Evolutionary conservation across 441 rosid genomes (phyloP).

Genomic region (Croton setiger): DNA sequence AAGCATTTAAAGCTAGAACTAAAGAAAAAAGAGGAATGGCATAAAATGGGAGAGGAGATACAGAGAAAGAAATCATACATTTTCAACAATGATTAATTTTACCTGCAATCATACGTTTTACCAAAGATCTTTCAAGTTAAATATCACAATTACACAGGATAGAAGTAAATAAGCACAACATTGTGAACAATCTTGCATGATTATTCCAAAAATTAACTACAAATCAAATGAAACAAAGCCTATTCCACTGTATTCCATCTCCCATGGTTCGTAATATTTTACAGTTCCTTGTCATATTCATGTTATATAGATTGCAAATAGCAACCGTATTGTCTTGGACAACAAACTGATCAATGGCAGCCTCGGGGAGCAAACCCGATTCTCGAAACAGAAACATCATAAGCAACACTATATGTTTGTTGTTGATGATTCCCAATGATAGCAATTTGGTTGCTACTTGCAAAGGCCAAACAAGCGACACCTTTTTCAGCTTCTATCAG

Average conservation of each 20-base stretch:
- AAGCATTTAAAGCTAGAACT: too few relatives aligned
- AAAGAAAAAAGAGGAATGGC: too few relatives aligned
- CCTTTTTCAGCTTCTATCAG: conserved; percentile 35
- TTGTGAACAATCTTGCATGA: not conserved
- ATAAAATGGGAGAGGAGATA: too few relatives aligned
- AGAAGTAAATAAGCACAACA: not conserved
- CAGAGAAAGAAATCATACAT: too few relatives aligned
- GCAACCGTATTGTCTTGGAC: not conserved
- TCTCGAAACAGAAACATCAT: conserved; percentile 36
- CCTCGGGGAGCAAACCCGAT: conserved; percentile 39
- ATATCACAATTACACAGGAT: not conserved
- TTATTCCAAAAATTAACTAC: not conserved
- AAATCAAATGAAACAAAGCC: not conserved
- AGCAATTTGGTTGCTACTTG: conserved; percentile 24
- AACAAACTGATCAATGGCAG: conserved; percentile 18
- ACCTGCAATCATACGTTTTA: not conserved
- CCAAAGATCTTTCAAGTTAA: not conserved
- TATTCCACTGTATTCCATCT: not conserved
- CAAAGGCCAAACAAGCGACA: conserved; percentile 43
- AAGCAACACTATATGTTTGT: conserved; percentile 35
- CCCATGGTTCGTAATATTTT: not conserved
- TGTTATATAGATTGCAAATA: not conserved
- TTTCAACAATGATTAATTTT: not conserved
- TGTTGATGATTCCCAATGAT: conserved; percentile 50
- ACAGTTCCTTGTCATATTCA: not conserved